Conservation (phyloP, 2,329 filamentous ascomycete genomes). For the Berkeleyomyces rouxiae region DNA sequence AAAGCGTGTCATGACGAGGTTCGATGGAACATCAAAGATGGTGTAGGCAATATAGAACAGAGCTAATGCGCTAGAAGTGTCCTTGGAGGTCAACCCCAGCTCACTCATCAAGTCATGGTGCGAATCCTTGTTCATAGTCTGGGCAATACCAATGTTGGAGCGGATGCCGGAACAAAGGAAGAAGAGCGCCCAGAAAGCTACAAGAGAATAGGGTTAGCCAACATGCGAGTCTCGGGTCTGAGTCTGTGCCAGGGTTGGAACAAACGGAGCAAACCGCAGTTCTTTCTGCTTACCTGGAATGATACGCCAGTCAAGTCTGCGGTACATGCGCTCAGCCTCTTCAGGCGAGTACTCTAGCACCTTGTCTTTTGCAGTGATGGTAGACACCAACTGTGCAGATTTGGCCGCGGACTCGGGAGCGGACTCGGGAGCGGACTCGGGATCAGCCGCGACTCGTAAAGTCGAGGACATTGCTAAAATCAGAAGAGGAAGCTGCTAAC, state of each 20-base stretch:
- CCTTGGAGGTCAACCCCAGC: slow-evolving; percentile 51
- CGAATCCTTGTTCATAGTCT: slow-evolving; percentile 67
- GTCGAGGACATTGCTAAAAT: background rate
- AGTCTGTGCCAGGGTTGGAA: background rate
- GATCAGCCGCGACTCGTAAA: background rate
- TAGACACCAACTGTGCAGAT: background rate
- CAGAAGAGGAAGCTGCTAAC: background rate
- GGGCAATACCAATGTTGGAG: slow-evolving; percentile 82
- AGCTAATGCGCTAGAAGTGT: slow-evolving; percentile 70
- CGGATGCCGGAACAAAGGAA: slow-evolving; percentile 85
- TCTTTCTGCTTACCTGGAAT: slow-evolving; percentile 32
- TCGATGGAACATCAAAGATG: slow-evolving; percentile 75
- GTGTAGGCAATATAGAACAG: slow-evolving; percentile 90
- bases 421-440: background rate
- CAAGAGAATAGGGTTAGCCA: slow-evolving; percentile 1
- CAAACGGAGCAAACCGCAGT: background rate
- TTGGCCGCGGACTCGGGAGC: background rate
- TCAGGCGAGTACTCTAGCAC: slow-evolving; percentile 30
- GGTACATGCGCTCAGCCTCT: slow-evolving; percentile 38
- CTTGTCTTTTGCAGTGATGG: background rate
- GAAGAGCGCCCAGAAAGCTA: slow-evolving; percentile 77
- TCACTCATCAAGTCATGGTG: slow-evolving; percentile 61
- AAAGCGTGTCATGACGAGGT: slow-evolving; percentile 71
- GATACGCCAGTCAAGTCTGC: slow-evolving; percentile 41
- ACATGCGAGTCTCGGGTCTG: background rate